A percentile compares a stretch with the other conserved stretches of the same genome.
phyloP scores from a whole-genome alignment of 768 basidiomycete genomes.

The Mrakia gelida region DNA sequence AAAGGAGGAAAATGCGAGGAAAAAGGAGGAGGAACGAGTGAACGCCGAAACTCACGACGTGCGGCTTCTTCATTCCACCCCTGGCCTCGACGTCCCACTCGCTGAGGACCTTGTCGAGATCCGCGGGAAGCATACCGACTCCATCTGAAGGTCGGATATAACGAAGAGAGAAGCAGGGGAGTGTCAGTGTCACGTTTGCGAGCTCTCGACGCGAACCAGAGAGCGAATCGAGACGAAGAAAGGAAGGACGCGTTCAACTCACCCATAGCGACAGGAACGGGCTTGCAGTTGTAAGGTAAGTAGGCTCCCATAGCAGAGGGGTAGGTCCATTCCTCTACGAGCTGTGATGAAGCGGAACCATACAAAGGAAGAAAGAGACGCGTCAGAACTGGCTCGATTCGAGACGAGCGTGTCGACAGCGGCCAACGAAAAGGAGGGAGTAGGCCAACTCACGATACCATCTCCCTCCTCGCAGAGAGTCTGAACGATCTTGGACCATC shows the following conservation, averaged over 20 bases:
- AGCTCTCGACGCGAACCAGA: background rate
- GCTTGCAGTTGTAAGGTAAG: conserved; percentile 18
- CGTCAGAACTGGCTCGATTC: too few species aligned
- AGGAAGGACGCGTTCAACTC: background rate
- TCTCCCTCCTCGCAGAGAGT: conserved; percentile 67
- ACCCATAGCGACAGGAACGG: conserved; percentile 61
- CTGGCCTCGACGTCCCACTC: conserved; percentile 60
- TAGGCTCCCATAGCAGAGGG: conserved; percentile 52
- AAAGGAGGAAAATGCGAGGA: background rate
- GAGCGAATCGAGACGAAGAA: too few species aligned
- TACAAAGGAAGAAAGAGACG: too few species aligned
- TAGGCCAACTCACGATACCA: conserved; percentile 46
- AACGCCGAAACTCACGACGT: conserved; percentile 35
- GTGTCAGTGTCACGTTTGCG: too few species aligned
- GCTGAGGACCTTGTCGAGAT: conserved; percentile 57
- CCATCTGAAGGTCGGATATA: conserved; percentile 44
- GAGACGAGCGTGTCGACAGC: too few species aligned
- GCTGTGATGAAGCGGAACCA: background rate
- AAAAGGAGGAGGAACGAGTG: too few species aligned
- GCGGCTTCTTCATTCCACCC: conserved; percentile 56
- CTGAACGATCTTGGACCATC: conserved; percentile 56
- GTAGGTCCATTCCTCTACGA: conserved; percentile 70
- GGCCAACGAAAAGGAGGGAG: background rate
- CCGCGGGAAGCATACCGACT: conserved; percentile 63
- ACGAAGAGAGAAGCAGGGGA: too few species aligned